Conservation (phyloP, 768 basidiomycete species). For the Hemileccinum impolitum region DNA sequence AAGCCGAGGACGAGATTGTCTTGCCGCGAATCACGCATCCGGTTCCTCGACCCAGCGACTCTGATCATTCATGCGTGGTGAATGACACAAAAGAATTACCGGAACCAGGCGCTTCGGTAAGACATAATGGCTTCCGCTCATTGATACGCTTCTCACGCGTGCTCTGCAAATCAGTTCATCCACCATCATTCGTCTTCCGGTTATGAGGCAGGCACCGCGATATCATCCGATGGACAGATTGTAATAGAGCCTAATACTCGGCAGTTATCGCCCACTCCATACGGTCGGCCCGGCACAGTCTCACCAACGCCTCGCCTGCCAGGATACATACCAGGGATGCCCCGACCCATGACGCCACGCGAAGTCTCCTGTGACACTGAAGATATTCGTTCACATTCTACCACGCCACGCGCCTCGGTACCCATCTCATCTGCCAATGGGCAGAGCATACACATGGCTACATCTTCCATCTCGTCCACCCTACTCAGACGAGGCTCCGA, state of each 20-base stretch:
- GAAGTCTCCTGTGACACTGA: conserved; percentile 63
- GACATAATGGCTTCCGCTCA: conserved; percentile 9
- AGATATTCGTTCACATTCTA: conserved; percentile 65
- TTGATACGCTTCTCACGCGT: conserved; percentile 19
- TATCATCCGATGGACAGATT: conserved; percentile 60
- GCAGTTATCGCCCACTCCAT: conserved; percentile 60
- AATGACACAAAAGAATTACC: conserved; percentile 18
- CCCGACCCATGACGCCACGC: conserved; percentile 86
- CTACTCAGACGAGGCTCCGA: conserved; percentile 54
- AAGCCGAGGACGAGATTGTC: conserved; percentile 72
- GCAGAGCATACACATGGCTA: conserved; percentile 33
- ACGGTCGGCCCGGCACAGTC: conserved; percentile 45
- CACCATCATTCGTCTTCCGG: conserved; percentile 38
- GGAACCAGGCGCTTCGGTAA: conserved; percentile 24
- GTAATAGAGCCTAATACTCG: conserved; percentile 46
- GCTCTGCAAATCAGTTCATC: conserved; percentile 12
- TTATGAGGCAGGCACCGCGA: conserved; percentile 65
- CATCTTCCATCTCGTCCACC: conserved; percentile 36
- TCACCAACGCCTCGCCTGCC: conserved; percentile 58
- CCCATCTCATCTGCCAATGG: conserved; percentile 43
- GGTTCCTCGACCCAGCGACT: conserved; percentile 36
- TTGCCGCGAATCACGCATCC: conserved; percentile 60
- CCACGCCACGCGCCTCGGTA: conserved; percentile 76
- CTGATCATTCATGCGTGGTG: conserved; percentile 21
- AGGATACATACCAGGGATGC: conserved; percentile 89